Conservation (phyloP, 2,329 filamentous ascomycete genomes). For the Pestalotiopsis sp. region DNA sequence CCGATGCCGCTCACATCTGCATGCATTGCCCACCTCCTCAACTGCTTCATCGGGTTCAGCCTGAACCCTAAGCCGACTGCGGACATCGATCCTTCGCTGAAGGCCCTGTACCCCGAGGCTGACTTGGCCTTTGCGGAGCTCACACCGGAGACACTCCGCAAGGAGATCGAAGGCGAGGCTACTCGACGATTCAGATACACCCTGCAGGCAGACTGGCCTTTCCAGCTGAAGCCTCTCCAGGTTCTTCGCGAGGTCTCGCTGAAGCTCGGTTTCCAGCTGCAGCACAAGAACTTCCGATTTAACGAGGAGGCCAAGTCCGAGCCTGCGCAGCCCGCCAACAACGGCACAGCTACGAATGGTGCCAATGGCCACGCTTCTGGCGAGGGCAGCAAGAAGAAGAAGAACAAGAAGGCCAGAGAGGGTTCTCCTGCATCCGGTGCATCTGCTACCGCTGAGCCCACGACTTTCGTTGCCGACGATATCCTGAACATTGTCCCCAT, state of each 20-base stretch:
- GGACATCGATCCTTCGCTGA: conserved; percentile 75
- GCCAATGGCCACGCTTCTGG: conserved; percentile 44
- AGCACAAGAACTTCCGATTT: conserved; percentile 77
- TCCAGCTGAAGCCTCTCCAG: conserved; percentile 72
- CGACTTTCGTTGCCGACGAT: conserved; percentile 81
- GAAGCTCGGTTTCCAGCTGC: conserved; percentile 87
- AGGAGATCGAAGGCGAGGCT: conserved; percentile 73
- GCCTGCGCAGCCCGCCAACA: conserved; percentile 24
- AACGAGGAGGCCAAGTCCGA: conserved; percentile 34
- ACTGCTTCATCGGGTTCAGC: conserved; percentile 82
- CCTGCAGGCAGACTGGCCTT: conserved; percentile 69
- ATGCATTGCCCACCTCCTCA: conserved; percentile 84
- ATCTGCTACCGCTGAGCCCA: conserved; percentile 40
- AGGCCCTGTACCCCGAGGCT: conserved; percentile 75
- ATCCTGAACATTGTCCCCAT: conserved; percentile 91
- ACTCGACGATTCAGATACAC: conserved; percentile 75
- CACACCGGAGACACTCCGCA: conserved; percentile 71
- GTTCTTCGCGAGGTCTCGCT: conserved; percentile 85
- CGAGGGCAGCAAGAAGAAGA: conserved; percentile 59
- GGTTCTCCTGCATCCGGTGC: conserved; percentile 49
- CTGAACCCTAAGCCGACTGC: conserved; percentile 78
- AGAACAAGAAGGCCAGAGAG: conserved; percentile 61
- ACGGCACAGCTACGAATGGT: conserved; percentile 34
- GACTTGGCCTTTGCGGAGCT: conserved; percentile 81
- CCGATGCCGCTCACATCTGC: conserved; percentile 79